phyloP scores from a whole-genome alignment of 176 grass and related monocot species.

The Ananas comosus region DNA sequence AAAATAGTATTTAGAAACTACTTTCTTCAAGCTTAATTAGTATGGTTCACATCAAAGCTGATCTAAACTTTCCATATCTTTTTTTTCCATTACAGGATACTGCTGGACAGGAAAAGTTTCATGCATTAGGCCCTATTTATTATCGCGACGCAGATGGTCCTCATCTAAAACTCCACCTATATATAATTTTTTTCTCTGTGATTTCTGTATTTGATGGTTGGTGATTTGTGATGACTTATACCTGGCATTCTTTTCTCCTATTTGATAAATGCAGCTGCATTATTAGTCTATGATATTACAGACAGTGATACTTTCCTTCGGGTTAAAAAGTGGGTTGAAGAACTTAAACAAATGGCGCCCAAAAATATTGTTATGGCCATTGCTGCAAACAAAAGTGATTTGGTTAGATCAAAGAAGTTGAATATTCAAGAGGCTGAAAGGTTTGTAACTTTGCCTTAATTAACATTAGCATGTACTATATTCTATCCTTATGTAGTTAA shows the following conservation, averaged over 20 bases:
- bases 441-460: conserved; percentile 9
- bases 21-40: not conserved
- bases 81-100: conserved; percentile 47
- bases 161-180: not conserved
- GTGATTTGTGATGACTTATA: not conserved
- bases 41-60: not conserved
- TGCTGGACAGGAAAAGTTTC: conserved; percentile 79
- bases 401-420: conserved; percentile 69
- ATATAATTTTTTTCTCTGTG: conserved; percentile 3
- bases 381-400: conserved; percentile 75
- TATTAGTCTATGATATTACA: conserved; percentile 80
- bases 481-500: not conserved
- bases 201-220: conserved; percentile 2
- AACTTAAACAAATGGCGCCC: conserved; percentile 74
- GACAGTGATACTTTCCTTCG: conserved; percentile 58
- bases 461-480: not conserved
- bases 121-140: conserved; percentile 73
- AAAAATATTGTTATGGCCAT: conserved; percentile 70
- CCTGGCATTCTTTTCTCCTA: not conserved
- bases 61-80: conserved; percentile 4
- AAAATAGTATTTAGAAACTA: not conserved
- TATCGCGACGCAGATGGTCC: conserved; percentile 75
- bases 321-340: conserved; percentile 84
- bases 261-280: conserved; percentile 47
- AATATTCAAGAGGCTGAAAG: conserved; percentile 46